Evolutionary conservation across 192 early-diverging fungal species (phyloP).

Genomic region (Backusella tuberculispora): DNA sequence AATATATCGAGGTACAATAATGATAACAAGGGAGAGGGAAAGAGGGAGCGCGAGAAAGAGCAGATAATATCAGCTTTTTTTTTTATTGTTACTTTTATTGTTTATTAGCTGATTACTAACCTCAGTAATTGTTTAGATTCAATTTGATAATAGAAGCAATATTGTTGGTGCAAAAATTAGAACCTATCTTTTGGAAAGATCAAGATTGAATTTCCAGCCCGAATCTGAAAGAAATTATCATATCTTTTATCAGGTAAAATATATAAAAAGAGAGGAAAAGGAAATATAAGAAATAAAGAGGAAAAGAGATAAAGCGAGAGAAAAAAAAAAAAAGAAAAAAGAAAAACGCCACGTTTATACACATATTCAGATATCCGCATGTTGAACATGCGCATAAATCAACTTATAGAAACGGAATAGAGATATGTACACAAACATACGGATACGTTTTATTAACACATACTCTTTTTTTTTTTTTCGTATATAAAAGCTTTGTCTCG

Average conservation of each 20-base stretch:
- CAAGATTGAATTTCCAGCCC: conserved; percentile 94
- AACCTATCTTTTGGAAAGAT: conserved; percentile 96
- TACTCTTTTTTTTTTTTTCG: too few species aligned
- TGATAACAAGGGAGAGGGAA: neutral
- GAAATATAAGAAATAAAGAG: too few species aligned
- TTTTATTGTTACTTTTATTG: too few species aligned
- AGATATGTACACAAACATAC: neutral
- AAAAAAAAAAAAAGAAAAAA: too few species aligned
- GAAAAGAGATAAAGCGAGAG: too few species aligned
- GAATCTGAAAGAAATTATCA: conserved; percentile 96
- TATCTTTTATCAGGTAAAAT: conserved; percentile 90
- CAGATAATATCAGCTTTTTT: too few species aligned
- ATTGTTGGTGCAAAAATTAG: conserved; percentile 95
- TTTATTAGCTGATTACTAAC: neutral
- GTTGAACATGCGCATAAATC: neutral
- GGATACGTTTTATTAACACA: too few species aligned
- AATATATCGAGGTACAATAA: conserved; percentile 82
- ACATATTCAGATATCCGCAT: too few species aligned
- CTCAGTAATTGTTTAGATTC: conserved; percentile 55
- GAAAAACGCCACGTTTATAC: too few species aligned
- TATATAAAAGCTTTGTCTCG: conserved; percentile 73
- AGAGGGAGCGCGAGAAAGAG: too few species aligned
- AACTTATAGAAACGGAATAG: neutral
- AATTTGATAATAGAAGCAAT: conserved; percentile 81
- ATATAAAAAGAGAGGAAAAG: neutral